phyloP scores from a whole-genome alignment of 2,329 filamentous ascomycete genomes.

The Cytospora schulzeri region DNA sequence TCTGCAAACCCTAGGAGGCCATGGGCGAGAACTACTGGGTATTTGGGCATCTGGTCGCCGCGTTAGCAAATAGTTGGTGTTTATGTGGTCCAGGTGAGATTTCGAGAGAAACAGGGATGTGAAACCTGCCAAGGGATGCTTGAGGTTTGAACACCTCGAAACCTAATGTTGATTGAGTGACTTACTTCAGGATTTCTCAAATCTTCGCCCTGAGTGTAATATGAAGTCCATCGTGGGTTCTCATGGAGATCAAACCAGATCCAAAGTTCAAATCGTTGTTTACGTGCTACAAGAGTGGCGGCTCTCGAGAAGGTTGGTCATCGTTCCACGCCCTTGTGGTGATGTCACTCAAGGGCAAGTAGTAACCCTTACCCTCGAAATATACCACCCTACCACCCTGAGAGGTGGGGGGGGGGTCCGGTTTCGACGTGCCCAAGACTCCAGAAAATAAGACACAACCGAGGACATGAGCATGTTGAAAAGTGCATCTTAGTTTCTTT shows the following conservation, averaged over 20 bases:
- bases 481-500: background rate
- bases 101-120: background rate
- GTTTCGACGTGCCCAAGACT: background rate
- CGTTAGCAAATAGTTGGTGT: slow-evolving; percentile 24
- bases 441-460: background rate
- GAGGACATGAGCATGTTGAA: background rate
- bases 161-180: too few species aligned
- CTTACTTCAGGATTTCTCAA: background rate
- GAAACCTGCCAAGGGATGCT: background rate
- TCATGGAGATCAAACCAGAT: background rate
- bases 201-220: background rate
- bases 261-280: background rate
- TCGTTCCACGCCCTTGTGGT: background rate
- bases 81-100: too few species aligned
- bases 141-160: background rate
- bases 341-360: slow-evolving; percentile 6
- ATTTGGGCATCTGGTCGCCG: slow-evolving; percentile 50
- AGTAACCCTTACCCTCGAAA: background rate
- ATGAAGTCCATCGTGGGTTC: background rate
- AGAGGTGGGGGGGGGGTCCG: background rate
- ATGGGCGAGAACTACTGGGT: slow-evolving; percentile 67
- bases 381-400: too few species aligned
- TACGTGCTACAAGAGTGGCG: background rate
- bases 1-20: slow-evolving; percentile 66
- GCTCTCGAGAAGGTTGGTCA: background rate